A percentile compares a stretch with the other conserved stretches of the same genome.
Evolutionary conservation across 2,329 filamentous ascomycete species (phyloP).

Genomic region (Cladophialophora yegresii): DNA sequence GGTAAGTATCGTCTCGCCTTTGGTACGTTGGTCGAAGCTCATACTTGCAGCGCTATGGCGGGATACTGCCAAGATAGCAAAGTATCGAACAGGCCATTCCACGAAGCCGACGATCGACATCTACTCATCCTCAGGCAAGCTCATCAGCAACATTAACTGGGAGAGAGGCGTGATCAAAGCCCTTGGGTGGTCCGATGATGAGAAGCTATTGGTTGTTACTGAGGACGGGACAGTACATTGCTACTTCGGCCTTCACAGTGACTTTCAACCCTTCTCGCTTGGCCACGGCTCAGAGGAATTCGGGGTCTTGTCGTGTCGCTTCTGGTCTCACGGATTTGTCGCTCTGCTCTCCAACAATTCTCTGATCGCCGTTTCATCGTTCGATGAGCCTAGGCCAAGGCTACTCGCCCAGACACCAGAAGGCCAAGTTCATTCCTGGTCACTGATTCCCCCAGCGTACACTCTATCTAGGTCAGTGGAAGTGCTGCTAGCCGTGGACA

Average conservation of each 20-base stretch:
- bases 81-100: slow-evolving; percentile 70
- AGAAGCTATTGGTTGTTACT: slow-evolving; percentile 84
- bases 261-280: slow-evolving; percentile 91
- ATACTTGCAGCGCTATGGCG: slow-evolving; percentile 73
- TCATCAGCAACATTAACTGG: slow-evolving; percentile 82
- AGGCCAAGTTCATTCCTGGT: slow-evolving; percentile 83
- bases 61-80: slow-evolving; percentile 80
- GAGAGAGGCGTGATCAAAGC: slow-evolving; percentile 85
- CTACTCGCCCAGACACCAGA: slow-evolving; percentile 74
- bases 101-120: slow-evolving; percentile 86
- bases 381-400: slow-evolving; percentile 86
- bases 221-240: slow-evolving; percentile 87
- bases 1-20: slow-evolving; percentile 58
- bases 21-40: slow-evolving; percentile 6
- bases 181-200: slow-evolving; percentile 94
- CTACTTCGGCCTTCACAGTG: slow-evolving; percentile 87
- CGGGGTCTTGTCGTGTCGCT: slow-evolving; percentile 84
- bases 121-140: slow-evolving; percentile 88
- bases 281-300: slow-evolving; percentile 87
- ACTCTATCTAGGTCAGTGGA: slow-evolving; percentile 92
- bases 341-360: slow-evolving; percentile 86
- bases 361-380: slow-evolving; percentile 81
- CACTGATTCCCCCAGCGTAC: slow-evolving; percentile 80
- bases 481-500: slow-evolving; percentile 78
- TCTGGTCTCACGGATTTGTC: slow-evolving; percentile 91